Conservation (phyloP, 805 yeast species). For the Saccharomycodes ludwigii region DNA sequence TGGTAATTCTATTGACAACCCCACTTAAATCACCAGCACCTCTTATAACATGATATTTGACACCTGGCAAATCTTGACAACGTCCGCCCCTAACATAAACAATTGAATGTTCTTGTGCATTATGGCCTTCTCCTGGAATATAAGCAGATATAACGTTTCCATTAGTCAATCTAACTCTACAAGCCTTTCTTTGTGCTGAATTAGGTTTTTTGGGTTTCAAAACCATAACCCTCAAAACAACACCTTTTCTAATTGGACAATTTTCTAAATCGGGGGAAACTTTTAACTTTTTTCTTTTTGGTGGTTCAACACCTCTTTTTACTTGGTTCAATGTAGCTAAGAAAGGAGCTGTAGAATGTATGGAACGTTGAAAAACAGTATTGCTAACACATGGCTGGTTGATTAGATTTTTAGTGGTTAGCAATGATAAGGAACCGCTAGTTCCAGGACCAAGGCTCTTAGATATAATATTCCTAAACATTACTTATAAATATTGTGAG, state of each 20-base stretch:
- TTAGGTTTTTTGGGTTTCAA: conserved; percentile 97
- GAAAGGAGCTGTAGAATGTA: conserved; percentile 6
- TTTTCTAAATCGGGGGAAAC: conserved; percentile 72
- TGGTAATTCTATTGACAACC: conserved; percentile 81
- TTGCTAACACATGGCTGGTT: no score
- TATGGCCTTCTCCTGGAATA: conserved; percentile 98
- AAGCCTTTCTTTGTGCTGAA: conserved; percentile 94
- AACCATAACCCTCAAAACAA: conserved; percentile 85
- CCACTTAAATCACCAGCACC: conserved; percentile 91
- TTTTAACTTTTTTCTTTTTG: conserved; percentile 32
- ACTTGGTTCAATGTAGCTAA: conserved; percentile 68
- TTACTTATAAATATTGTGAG: no score
- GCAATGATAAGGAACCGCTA: background rate
- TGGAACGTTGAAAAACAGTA: no score
- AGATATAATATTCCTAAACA: no score
- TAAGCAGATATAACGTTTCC: conserved; percentile 85
- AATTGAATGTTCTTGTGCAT: conserved; percentile 94
- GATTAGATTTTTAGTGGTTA: background rate
- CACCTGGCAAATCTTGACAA: conserved; percentile 97
- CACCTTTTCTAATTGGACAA: conserved; percentile 89
- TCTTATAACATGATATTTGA: conserved; percentile 84
- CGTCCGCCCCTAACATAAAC: conserved; percentile 97
- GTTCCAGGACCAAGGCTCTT: no score
- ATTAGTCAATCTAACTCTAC: conserved; percentile 84
- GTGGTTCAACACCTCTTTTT: conserved; percentile 47